Evolutionary conservation across 1,284 basidiomycete genomes (phyloP).

Genomic region (Leccinum solheimii): DNA sequence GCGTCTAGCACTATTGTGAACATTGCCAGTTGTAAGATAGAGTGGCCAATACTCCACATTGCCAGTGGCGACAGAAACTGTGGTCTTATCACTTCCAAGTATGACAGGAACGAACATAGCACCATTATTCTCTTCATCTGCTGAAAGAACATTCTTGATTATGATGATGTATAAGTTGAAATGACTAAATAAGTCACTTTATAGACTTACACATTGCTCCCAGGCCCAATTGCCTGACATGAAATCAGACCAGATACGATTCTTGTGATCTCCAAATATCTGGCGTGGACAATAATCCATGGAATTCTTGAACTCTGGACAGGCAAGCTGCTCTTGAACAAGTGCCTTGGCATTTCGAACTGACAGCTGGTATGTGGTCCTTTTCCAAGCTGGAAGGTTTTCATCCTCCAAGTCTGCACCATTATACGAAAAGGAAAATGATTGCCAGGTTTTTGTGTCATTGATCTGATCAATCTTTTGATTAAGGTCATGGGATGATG

Average conservation of each 20-base stretch:
- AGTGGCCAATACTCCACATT: background rate
- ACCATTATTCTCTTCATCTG: background rate
- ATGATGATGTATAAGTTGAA: too few species aligned
- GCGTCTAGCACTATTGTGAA: background rate
- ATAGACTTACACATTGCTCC: background rate
- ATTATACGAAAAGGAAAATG: background rate
- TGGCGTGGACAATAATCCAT: background rate
- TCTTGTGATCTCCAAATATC: background rate
- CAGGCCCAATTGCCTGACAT: background rate
- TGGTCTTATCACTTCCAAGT: conserved; percentile 12
- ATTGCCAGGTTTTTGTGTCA: background rate
- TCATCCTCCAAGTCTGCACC: background rate
- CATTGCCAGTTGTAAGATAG: background rate
- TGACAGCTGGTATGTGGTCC: background rate
- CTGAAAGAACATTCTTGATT: background rate
- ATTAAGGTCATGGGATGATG: background rate
- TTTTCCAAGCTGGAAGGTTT: background rate
- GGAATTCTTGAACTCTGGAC: background rate
- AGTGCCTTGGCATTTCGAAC: background rate
- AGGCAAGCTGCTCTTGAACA: background rate
- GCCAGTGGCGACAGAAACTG: conserved; percentile 3
- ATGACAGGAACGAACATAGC: conserved; percentile 4
- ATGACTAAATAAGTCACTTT: too few species aligned
- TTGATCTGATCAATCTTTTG: background rate
- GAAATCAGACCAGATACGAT: background rate